Conservation (phyloP, 2,329 filamentous ascomycete species). For the Alternaria arbusti region DNA sequence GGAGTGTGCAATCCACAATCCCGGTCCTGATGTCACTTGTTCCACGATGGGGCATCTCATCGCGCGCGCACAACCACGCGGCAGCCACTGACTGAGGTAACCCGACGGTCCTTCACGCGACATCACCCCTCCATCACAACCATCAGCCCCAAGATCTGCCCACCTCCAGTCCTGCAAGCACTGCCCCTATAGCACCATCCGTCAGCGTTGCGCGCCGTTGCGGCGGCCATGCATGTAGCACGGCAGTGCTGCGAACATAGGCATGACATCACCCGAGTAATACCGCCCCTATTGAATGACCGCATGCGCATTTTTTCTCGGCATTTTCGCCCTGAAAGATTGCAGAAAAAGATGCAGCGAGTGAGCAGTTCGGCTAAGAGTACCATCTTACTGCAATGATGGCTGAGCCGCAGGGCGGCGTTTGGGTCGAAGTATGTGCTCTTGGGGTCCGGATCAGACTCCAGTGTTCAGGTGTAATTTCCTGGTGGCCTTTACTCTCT, state of each 20-base stretch:
- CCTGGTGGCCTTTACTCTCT: not conserved
- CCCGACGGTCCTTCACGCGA: not conserved
- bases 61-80: not conserved
- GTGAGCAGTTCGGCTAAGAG: not conserved
- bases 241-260: not conserved
- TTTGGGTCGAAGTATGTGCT: not conserved
- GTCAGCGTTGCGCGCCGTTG: not conserved
- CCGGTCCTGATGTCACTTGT: too few species aligned
- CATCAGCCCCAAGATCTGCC: not conserved
- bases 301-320: not conserved
- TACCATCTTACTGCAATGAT: not conserved
- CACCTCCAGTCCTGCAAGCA: too few species aligned
- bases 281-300: not conserved
- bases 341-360: not conserved
- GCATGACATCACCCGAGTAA: not conserved
- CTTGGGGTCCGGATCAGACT: not conserved
- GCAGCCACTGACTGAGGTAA: not conserved
- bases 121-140: not conserved
- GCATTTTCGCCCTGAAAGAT: not conserved
- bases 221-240: not conserved
- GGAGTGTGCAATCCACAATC: not conserved
- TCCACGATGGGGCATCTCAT: too few species aligned
- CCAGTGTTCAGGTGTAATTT: not conserved
- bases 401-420: not conserved
- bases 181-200: not conserved